phyloP scores from a whole-genome alignment of 2,329 filamentous ascomycete species.

The Epichloe amarillans region DNA sequence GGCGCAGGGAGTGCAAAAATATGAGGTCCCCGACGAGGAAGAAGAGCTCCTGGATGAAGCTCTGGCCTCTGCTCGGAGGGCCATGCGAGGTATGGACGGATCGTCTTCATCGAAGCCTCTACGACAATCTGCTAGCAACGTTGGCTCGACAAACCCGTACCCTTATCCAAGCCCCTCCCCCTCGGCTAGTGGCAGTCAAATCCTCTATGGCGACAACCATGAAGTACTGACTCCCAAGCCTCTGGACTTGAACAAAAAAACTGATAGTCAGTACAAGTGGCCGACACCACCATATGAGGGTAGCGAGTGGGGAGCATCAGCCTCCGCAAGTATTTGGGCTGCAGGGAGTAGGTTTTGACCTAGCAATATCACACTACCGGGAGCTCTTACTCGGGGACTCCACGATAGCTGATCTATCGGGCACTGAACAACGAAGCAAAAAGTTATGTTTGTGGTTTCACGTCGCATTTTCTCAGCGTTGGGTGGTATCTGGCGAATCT shows the following conservation, averaged over 20 bases:
- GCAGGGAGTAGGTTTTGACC: conserved; percentile 49
- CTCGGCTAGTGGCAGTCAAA: conserved; percentile 74
- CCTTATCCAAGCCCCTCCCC: conserved; percentile 53
- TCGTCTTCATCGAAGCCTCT: conserved; percentile 26
- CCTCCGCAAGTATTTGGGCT: conserved; percentile 69
- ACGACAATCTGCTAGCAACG: conserved; percentile 51
- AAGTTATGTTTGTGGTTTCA: conserved; percentile 9
- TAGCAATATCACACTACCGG: background rate
- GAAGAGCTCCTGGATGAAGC: conserved; percentile 91
- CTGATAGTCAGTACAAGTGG: conserved; percentile 55
- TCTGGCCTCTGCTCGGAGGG: conserved; percentile 61
- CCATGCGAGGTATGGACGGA: conserved; percentile 56
- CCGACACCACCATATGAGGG: conserved; percentile 93
- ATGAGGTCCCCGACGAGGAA: conserved; percentile 92
- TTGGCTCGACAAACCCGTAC: conserved; percentile 34
- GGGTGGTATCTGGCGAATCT: background rate
- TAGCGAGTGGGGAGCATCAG: conserved; percentile 76
- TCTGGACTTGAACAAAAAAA: conserved; percentile 51
- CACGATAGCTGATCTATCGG: conserved; percentile 10
- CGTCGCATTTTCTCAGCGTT: conserved; percentile 6
- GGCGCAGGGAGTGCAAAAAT: conserved; percentile 60
- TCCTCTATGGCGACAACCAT: conserved; percentile 56
- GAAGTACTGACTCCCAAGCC: conserved; percentile 55
- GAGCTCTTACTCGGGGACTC: conserved; percentile 3
- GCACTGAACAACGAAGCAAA: conserved; percentile 1